Evolutionary conservation across 225 moss, liverwort and hornwort species (phyloP).

Genomic region (Anthoceros angustus): DNA sequence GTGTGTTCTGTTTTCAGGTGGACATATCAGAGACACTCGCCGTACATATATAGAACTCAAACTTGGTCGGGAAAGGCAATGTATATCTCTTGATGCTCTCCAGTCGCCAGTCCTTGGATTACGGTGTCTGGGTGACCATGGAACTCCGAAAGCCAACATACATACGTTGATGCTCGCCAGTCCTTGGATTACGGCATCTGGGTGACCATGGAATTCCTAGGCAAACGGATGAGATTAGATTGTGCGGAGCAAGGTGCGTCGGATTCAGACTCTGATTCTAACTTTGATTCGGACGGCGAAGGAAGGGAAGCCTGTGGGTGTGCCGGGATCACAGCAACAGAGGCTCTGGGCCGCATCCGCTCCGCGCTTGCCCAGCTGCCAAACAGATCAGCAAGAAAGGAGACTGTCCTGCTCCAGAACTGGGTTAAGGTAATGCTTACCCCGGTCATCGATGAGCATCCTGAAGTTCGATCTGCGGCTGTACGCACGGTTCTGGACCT

Average conservation of each 20-base stretch:
- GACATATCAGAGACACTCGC: too few relatives aligned
- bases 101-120: too few relatives aligned
- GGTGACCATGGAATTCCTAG: too few relatives aligned
- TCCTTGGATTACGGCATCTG: too few relatives aligned
- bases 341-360: neutral
- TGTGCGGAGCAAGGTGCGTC: neutral
- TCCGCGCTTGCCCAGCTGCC: neutral
- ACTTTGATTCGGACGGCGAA: neutral
- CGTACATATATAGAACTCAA: too few relatives aligned
- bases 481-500: neutral
- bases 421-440: neutral
- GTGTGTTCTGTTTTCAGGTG: too few relatives aligned
- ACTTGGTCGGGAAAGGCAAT: too few relatives aligned
- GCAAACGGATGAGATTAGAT: too few relatives aligned
- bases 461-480: neutral
- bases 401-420: neutral
- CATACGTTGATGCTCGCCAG: too few relatives aligned
- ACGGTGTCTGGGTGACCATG: too few relatives aligned
- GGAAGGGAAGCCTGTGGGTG: neutral
- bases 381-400: neutral
- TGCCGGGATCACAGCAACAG: neutral
- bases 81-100: too few relatives aligned
- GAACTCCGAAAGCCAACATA: too few relatives aligned
- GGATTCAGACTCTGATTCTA: neutral
- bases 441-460: neutral